Evolutionary conservation across 345 rosid species (phyloP), one percentile per base, ranked within the genome.

Genomic region (Turnera subulata): DNA sequence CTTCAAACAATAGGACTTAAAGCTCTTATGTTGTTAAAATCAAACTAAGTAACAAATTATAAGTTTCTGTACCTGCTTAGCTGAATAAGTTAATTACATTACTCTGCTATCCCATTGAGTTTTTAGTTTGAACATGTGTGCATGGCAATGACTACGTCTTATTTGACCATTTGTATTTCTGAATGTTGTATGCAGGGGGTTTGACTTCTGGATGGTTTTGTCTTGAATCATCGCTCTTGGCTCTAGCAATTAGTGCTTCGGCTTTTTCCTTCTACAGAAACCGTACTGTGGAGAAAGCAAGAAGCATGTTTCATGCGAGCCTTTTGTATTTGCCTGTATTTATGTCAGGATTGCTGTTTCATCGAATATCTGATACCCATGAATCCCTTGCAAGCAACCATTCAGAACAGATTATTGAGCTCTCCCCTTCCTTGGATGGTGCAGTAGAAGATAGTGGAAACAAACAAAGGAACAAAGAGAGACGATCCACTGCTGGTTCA

Each of bases 271-370:
- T 93, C 64, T 93, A 85, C 64, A 48, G 69, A 40, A 74, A 93
- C 56, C 68, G 84, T 5, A 89, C 89, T 2, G 68, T 77, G 59
- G 68, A 74, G 21, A 93, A 85, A 56, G 97, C 96, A 19, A 82
- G 78, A 73, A 79, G 61, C 61, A 93, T 89, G 95, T 87, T 89
- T 61, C 68, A 84, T 73, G 92, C 95, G 6, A 89, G 94, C 77
- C 88, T 89, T 54, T 58, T 89, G 56, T 93, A 89, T 78, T 92
- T 93, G 38, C 96, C 96, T 54, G 83, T 88, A 13, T 88, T 91
- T 67, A 85, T 91, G 97, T 66, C 89, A 16, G 96, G 97, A 55
- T 76, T 91, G 5, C 76, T 88, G 20, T 59, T 83, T 16, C 96
- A 88, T 72, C 86, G 89, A 11, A 58, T 72, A 53, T 45, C 72